Evolutionary conservation across 768 basidiomycete species (phyloP).

Genomic region (Dictyophora rubrovolvata): DNA sequence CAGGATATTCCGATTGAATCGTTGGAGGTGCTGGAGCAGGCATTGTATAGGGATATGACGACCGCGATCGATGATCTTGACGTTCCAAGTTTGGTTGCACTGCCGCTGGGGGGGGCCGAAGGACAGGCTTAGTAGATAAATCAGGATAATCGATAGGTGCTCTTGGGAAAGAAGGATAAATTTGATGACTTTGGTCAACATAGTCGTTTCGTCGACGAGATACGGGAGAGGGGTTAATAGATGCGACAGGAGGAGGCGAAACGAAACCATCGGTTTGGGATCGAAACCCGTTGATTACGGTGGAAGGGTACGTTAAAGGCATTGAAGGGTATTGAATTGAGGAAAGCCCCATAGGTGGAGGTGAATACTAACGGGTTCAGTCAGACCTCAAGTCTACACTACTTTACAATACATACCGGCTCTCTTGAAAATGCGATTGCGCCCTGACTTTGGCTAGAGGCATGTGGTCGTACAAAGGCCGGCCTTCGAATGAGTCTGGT

Average conservation of each 20-base stretch:
- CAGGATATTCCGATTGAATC: conserved; percentile 68
- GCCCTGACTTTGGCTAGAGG: conserved; percentile 9
- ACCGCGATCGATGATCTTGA: conserved; percentile 62
- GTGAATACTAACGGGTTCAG: neutral
- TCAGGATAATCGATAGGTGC: conserved; percentile 75
- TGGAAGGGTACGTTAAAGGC: conserved; percentile 30
- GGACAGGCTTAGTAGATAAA: conserved; percentile 45
- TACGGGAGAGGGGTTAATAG: conserved; percentile 69
- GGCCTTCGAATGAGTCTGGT: conserved; percentile 1
- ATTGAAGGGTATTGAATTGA: conserved; percentile 45
- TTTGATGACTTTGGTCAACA: conserved; percentile 66
- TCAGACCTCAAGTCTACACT: neutral
- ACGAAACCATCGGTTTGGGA: conserved; percentile 28
- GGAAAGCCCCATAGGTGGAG: conserved; percentile 8
- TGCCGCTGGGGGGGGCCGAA: conserved; percentile 72
- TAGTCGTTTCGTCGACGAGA: conserved; percentile 68
- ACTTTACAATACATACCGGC: neutral
- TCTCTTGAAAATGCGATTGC: neutral
- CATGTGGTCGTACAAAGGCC: conserved; percentile 11
- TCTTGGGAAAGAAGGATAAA: conserved; percentile 37
- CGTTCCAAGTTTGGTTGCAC: conserved; percentile 62
- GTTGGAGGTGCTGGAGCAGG: conserved; percentile 49
- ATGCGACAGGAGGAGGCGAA: conserved; percentile 73
- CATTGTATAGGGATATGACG: conserved; percentile 19
- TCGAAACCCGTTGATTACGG: conserved; percentile 6